These are phyloP conservation scores for Xylaria cubensis DNA, from an alignment of 495 filamentous ascomycete species.

Conservation along the genomic window DNA sequence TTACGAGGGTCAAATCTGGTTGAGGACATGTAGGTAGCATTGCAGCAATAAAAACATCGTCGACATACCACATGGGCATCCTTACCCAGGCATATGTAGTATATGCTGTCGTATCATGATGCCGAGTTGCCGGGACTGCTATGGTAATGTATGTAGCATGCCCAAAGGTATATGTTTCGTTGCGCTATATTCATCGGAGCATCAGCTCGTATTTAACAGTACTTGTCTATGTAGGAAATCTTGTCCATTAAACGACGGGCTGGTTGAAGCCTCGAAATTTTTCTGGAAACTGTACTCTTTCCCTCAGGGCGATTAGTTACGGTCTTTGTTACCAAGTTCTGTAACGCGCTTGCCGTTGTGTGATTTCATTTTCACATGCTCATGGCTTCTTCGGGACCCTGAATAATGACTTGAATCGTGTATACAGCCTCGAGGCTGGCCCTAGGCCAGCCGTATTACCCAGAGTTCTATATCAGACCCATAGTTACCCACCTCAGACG, in stretches of 20 bases:
- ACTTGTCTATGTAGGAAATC: not conserved
- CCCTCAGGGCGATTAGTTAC: not conserved
- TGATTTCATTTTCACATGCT: constrained; percentile 3
- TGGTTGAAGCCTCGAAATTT: not conserved
- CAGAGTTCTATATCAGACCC: not conserved
- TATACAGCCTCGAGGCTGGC: constrained; percentile 16
- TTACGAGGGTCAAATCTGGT: not conserved
- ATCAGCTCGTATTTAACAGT: not conserved
- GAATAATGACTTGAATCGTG: constrained; percentile 22
- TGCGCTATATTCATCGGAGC: not conserved
- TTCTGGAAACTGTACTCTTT: not conserved
- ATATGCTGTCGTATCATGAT: not conserved
- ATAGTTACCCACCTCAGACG: constrained; percentile 8
- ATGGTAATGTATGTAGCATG: not conserved
- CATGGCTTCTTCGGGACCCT: not conserved
- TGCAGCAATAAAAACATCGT: not conserved
- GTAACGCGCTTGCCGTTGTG: not conserved
- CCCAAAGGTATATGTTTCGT: not conserved
- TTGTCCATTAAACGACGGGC: not conserved
- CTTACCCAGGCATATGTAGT: not conserved
- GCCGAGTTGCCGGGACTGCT: not conserved
- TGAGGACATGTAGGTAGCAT: constrained; percentile 10
- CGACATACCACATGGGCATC: not conserved
- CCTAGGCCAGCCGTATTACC: not conserved
- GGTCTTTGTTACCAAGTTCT: not conserved